Evolutionary conservation across 352 stramenopile genomes (phyloP).

Genomic region (Hyaloperonospora arabidopsidis): DNA sequence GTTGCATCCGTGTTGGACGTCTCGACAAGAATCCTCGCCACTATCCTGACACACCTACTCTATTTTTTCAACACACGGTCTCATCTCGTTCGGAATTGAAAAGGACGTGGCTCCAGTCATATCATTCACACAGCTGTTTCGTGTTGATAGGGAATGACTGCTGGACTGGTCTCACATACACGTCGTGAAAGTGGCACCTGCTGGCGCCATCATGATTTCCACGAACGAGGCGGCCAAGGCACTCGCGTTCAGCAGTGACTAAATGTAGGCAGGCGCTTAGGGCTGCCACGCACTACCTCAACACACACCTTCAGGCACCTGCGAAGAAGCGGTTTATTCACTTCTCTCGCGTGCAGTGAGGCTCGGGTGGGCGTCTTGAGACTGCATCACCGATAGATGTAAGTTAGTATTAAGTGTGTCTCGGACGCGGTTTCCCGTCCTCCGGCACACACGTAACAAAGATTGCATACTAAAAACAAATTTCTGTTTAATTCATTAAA

Average conservation of each 20-base stretch:
- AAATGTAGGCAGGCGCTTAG: too few species aligned
- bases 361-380: too few species aligned
- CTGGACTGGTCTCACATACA: slow-evolving; percentile 45
- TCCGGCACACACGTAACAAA: too few species aligned
- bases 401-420: too few species aligned
- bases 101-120: slow-evolving; percentile 16
- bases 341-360: too few species aligned
- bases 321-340: too few species aligned
- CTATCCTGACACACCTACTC: slow-evolving; percentile 88
- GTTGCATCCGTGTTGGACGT: slow-evolving; percentile 83
- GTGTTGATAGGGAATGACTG: slow-evolving; percentile 34
- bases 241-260: slow-evolving; percentile 39
- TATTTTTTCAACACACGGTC: slow-evolving; percentile 92
- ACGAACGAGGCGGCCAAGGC: slow-evolving; percentile 69
- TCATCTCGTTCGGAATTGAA: slow-evolving; percentile 58
- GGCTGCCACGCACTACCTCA: too few species aligned
- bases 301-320: too few species aligned
- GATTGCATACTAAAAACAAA: too few species aligned
- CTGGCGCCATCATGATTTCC: slow-evolving; percentile 77
- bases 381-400: too few species aligned
- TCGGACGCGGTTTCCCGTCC: too few species aligned
- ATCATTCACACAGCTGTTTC: slow-evolving; percentile 41
- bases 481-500: too few species aligned
- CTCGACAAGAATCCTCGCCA: slow-evolving; percentile 75
- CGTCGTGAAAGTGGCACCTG: slow-evolving; percentile 64